A percentile compares a stretch with the other conserved stretches of the same genome.
Conservation (phyloP, 441 rosid genomes). For the Breynia disticha region DNA sequence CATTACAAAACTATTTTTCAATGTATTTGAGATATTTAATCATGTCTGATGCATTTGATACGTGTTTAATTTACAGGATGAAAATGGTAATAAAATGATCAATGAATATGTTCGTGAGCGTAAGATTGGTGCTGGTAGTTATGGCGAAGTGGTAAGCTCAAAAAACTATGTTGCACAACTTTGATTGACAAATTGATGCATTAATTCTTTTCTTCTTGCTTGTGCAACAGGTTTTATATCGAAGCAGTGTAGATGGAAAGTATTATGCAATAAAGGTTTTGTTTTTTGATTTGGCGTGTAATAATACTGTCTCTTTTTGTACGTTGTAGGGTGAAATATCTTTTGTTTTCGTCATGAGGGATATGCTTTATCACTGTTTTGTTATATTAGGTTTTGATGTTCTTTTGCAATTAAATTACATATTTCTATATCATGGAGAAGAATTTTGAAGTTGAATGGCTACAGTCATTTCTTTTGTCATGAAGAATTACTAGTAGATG, state of each 20-base stretch:
- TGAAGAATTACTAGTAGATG: no score
- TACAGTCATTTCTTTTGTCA: no score
- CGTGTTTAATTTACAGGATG: conserved; percentile 42
- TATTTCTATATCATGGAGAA: no score
- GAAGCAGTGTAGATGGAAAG: conserved; percentile 63
- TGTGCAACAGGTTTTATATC: conserved; percentile 62
- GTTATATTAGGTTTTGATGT: no score
- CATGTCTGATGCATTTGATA: neutral
- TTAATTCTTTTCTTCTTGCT: conserved; percentile 14
- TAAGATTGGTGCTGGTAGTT: conserved; percentile 95
- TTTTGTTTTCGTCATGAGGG: no score
- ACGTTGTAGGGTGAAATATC: no score
- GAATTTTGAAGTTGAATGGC: no score
- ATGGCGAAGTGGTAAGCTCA: conserved; percentile 91
- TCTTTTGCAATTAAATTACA: no score
- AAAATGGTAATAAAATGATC: conserved; percentile 75
- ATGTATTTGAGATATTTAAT: no score
- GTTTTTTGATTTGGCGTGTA: neutral
- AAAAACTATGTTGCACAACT: neutral
- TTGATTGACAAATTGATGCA: conserved; percentile 11
- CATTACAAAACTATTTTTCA: no score
- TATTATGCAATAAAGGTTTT: conserved; percentile 83
- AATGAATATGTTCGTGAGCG: conserved; percentile 72
- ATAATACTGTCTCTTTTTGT: no score
- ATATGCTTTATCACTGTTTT: no score